Conservation (phyloP, 1,284 basidiomycete species). For the Malassezia vespertilionis region DNA sequence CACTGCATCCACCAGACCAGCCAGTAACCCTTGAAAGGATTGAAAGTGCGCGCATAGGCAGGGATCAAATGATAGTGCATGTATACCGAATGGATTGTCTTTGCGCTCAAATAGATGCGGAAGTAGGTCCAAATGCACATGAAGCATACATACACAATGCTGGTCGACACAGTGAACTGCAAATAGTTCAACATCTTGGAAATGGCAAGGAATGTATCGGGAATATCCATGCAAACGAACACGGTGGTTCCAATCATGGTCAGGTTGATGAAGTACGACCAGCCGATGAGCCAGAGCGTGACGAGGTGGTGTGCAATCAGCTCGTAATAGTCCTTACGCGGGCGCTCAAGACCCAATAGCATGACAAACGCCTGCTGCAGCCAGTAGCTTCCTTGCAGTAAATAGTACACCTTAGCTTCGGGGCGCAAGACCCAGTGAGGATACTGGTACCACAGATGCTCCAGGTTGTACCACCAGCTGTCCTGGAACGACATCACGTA, state of each 20-base stretch:
- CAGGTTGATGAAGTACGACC: slow-evolving; percentile 48
- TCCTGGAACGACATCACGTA: slow-evolving; percentile 75
- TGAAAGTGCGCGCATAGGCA: slow-evolving; percentile 29
- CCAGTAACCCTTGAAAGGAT: slow-evolving; percentile 41
- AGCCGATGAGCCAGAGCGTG: slow-evolving; percentile 88
- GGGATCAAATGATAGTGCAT: slow-evolving; percentile 66
- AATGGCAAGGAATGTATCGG: slow-evolving; percentile 65
- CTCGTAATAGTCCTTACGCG: slow-evolving; percentile 79
- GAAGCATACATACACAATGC: slow-evolving; percentile 30
- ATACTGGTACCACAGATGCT: slow-evolving; percentile 45
- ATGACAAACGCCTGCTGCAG: slow-evolving; percentile 83
- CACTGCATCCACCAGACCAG: slow-evolving; percentile 43
- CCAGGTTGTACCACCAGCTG: slow-evolving; percentile 67
- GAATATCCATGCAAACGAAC: slow-evolving; percentile 92
- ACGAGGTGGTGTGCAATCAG: slow-evolving; percentile 74
- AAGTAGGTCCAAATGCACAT: slow-evolving; percentile 58
- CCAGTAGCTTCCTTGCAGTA: slow-evolving; percentile 72
- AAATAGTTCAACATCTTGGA: slow-evolving; percentile 45
- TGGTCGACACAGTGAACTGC: slow-evolving; percentile 28
- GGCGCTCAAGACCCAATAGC: slow-evolving; percentile 74
- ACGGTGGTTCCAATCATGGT: slow-evolving; percentile 85
- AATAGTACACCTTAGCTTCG: slow-evolving; percentile 79
- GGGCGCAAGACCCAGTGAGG: slow-evolving; percentile 62
- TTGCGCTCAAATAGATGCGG: slow-evolving; percentile 81
- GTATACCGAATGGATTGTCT: slow-evolving; percentile 79